phyloP scores from a whole-genome alignment of 2,329 filamentous ascomycete genomes.

The Pseudopithomyces maydicus region DNA sequence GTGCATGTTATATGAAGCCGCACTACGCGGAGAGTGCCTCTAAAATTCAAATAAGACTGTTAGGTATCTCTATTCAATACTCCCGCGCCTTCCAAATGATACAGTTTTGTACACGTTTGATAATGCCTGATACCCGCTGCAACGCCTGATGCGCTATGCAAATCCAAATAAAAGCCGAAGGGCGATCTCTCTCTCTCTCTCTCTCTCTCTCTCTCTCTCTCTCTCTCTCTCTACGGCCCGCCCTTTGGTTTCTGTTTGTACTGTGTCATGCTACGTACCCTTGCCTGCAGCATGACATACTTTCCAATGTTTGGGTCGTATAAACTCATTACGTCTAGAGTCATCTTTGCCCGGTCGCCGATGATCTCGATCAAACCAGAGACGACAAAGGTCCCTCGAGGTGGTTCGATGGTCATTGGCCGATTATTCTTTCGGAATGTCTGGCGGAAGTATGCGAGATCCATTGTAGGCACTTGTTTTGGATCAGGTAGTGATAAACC shows the following conservation, averaged over 20 bases:
- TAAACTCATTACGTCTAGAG: constrained; percentile 50
- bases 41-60: background rate
- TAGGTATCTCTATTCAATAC: constrained; percentile 5
- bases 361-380: constrained; percentile 53
- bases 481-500: constrained; percentile 31
- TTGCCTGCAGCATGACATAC: constrained; percentile 40
- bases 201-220: background rate
- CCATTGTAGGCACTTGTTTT: constrained; percentile 27
- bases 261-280: constrained; percentile 27
- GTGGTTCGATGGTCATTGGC: constrained; percentile 33
- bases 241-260: constrained; percentile 48
- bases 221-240: constrained; percentile 27
- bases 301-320: constrained; percentile 52
- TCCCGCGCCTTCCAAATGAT: background rate
- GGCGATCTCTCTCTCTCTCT: background rate
- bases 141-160: constrained; percentile 1
- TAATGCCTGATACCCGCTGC: background rate
- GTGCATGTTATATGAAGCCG: background rate
- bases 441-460: constrained; percentile 32
- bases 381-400: constrained; percentile 53
- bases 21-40: background rate
- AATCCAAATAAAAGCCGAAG: background rate
- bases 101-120: background rate
- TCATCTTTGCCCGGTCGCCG: constrained; percentile 48
- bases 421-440: constrained; percentile 28